phyloP scores from a whole-genome alignment of 805 yeast species.

The Wickerhamiella kazuoi region DNA sequence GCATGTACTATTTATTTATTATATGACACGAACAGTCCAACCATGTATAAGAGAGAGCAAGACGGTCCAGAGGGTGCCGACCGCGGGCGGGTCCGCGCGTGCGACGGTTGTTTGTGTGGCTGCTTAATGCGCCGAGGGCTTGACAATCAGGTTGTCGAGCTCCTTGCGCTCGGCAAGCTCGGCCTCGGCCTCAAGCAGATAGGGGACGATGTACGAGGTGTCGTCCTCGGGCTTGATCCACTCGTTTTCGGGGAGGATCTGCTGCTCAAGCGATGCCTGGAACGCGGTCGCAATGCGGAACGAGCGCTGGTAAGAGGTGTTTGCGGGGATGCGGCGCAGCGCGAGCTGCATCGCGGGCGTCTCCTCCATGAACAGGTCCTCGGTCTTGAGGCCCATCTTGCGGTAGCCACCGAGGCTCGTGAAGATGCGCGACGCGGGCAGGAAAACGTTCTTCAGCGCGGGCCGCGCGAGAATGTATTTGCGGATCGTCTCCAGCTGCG shows the following conservation, averaged over 20 bases:
- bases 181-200: constrained; percentile 84
- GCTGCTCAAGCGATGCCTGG: constrained; percentile 71
- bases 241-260: constrained; percentile 65
- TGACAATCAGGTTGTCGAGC: constrained; percentile 55
- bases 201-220: constrained; percentile 56
- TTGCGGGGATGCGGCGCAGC: constrained; percentile 66
- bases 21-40: too few relatives aligned
- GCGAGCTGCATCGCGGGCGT: constrained; percentile 75
- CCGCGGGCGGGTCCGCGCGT: too few relatives aligned
- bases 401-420: constrained; percentile 76
- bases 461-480: constrained; percentile 74
- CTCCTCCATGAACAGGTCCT: constrained; percentile 80
- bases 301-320: constrained; percentile 75
- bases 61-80: too few relatives aligned
- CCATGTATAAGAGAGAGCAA: too few relatives aligned
- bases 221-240: constrained; percentile 58
- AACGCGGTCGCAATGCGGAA: constrained; percentile 85
- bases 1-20: neutral
- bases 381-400: constrained; percentile 74
- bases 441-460: constrained; percentile 49
- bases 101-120: too few relatives aligned
- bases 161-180: constrained; percentile 76
- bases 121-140: too few relatives aligned
- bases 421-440: constrained; percentile 67
- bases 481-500: constrained; percentile 26